Evolutionary conservation across 495 filamentous ascomycete species (phyloP).

Genomic region (Penicillium cinerascens): DNA sequence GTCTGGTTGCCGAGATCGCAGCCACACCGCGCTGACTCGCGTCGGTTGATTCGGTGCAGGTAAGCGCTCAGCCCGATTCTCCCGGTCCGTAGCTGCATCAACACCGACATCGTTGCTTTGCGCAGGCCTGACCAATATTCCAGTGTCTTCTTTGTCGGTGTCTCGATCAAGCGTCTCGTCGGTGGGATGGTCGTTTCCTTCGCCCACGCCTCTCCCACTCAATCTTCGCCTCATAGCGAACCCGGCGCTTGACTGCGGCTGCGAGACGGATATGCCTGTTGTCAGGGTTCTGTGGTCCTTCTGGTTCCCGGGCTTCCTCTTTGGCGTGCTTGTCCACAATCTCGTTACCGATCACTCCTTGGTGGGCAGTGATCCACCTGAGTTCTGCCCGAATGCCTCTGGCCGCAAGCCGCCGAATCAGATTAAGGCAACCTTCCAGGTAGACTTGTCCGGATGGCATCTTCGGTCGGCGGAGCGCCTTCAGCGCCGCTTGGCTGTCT

Average conservation of each 20-base stretch:
- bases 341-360: too few species aligned
- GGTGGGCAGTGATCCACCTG: too few species aligned
- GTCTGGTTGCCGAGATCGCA: too few species aligned
- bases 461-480: too few species aligned
- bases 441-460: too few species aligned
- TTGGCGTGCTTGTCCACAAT: conserved; percentile 5
- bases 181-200: conserved; percentile 1
- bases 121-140: conserved; percentile 8
- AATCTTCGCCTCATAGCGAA: conserved; percentile 2
- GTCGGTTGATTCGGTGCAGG: too few species aligned
- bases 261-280: conserved; percentile 6
- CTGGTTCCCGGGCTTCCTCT: background rate
- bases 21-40: too few species aligned
- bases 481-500: too few species aligned
- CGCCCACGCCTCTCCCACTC: conserved; percentile 6
- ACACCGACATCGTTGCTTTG: conserved; percentile 21
- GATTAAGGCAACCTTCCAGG: too few species aligned
- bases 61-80: too few species aligned
- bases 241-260: conserved; percentile 3
- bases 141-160: background rate
- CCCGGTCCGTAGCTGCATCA: conserved; percentile 29
- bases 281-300: background rate
- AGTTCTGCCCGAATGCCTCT: too few species aligned
- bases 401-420: too few species aligned
- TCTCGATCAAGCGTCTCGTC: conserved; percentile 9